A percentile compares a stretch with the other conserved stretches of the same genome.
phyloP scores from a whole-genome alignment of 345 rosid species.

The Triadica sebifera region DNA sequence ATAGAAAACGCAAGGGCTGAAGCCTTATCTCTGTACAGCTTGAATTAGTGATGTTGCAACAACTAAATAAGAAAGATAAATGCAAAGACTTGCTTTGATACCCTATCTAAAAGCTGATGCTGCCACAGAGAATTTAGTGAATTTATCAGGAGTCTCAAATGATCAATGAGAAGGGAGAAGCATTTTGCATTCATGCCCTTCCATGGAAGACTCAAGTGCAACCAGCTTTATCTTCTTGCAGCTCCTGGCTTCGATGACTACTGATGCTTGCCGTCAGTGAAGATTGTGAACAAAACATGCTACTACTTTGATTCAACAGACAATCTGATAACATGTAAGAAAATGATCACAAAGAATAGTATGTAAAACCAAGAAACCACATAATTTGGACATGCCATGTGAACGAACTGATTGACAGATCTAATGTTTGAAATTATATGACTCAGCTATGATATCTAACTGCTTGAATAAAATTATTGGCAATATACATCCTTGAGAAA shows the following conservation, averaged over 20 bases:
- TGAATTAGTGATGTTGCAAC: neutral
- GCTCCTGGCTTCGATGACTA: slow-evolving; percentile 7
- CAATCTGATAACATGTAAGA: slow-evolving; percentile 19
- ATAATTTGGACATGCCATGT: neutral
- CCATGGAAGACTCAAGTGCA: neutral
- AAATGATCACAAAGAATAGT: slow-evolving; percentile 3
- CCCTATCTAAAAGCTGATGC: neutral
- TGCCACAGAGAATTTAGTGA: slow-evolving; percentile 1
- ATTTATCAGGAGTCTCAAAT: neutral
- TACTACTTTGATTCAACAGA: slow-evolving; percentile 12
- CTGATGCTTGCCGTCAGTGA: neutral
- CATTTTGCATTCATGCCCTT: neutral
- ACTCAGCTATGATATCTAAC: neutral
- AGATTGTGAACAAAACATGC: neutral
- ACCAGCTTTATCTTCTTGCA: neutral
- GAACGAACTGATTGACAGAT: neutral
- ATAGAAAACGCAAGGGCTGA: neutral
- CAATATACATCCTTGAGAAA: neutral
- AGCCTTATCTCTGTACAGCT: neutral
- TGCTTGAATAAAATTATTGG: neutral
- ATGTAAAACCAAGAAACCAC: neutral
- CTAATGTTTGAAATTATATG: neutral
- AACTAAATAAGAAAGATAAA: neutral
- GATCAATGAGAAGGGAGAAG: neutral
- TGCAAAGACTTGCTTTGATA: slow-evolving; percentile 3